Conservation (phyloP, 805 yeast species). For the Lipomyces mesembrius region DNA sequence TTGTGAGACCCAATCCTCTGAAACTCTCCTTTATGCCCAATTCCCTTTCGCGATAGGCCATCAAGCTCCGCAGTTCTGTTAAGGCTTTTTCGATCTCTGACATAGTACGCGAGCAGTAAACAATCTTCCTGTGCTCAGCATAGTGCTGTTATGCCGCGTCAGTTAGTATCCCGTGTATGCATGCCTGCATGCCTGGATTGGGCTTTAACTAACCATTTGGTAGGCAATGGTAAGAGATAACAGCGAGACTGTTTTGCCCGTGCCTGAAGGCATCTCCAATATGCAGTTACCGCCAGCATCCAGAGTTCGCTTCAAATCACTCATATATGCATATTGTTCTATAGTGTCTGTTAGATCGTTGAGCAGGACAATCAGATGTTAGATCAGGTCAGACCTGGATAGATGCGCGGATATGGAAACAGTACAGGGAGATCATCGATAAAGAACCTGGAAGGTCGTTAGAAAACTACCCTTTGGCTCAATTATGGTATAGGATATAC, state of each 20-base stretch:
- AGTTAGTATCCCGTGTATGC: background rate
- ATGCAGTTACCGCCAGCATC: slow-evolving; percentile 98
- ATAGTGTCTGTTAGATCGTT: background rate
- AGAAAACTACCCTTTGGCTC: background rate
- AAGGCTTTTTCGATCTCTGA: slow-evolving; percentile 97
- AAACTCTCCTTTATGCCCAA: slow-evolving; percentile 88
- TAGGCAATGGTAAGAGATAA: slow-evolving; percentile 91
- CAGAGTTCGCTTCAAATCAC: slow-evolving; percentile 87
- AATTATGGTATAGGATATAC: slow-evolving; percentile 18
- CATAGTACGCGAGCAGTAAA: slow-evolving; percentile 99
- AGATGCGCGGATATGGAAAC: slow-evolving; percentile 94
- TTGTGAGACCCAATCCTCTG: slow-evolving; percentile 89
- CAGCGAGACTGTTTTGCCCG: slow-evolving; percentile 95
- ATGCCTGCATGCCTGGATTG: background rate
- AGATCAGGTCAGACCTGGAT: slow-evolving; percentile 56
- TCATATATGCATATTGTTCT: slow-evolving; percentile 97
- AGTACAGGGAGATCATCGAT: slow-evolving; percentile 95
- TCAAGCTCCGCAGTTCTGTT: slow-evolving; percentile 83
- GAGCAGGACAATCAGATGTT: background rate
- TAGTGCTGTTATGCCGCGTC: slow-evolving; percentile 53
- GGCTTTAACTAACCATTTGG: slow-evolving; percentile 59
- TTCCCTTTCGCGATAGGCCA: slow-evolving; percentile 83
- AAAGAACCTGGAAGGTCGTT: slow-evolving; percentile 59
- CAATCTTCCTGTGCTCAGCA: slow-evolving; percentile 91
- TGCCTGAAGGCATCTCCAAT: slow-evolving; percentile 99